These are phyloP conservation scores for Galerina marginata DNA, from an alignment of 768 basidiomycete species.

Conservation along the genomic window DNA sequence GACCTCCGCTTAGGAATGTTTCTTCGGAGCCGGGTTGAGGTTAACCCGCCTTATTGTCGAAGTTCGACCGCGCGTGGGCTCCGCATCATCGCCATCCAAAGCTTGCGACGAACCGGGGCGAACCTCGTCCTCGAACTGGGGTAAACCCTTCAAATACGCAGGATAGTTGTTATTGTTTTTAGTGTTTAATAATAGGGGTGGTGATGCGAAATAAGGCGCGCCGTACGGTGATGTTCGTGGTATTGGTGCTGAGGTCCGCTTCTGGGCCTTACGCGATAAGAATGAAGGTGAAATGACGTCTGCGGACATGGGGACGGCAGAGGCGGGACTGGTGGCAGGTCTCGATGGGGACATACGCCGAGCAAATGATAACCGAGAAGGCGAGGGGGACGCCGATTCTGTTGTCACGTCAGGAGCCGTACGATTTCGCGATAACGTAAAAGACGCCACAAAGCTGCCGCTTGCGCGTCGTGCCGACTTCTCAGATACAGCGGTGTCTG, in stretches of 20 bases:
- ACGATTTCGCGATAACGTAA: conserved; percentile 23
- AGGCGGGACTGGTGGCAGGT: conserved; percentile 17
- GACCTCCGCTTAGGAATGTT: conserved; percentile 36
- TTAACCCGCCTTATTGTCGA: conserved; percentile 25
- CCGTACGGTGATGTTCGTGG: conserved; percentile 49
- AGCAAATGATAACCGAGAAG: conserved; percentile 28
- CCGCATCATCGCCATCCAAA: conserved; percentile 11
- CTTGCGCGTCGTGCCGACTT: conserved; percentile 28
- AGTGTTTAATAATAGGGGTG: conserved; percentile 34
- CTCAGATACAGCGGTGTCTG: conserved; percentile 22
- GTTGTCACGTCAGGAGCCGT: conserved; percentile 22
- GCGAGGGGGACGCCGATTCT: conserved; percentile 20
- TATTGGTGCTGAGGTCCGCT: conserved; percentile 37
- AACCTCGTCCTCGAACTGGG: conserved; percentile 33
- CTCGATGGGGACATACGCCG: conserved; percentile 24
- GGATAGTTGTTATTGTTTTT: conserved; percentile 24
- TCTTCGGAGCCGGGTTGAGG: conserved; percentile 13
- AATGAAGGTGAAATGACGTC: conserved; percentile 28
- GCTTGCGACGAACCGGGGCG: conserved; percentile 12
- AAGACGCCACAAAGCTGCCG: conserved; percentile 23
- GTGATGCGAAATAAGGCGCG: conserved; percentile 50
- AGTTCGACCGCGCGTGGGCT: conserved; percentile 24
- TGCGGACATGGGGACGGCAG: conserved; percentile 13
- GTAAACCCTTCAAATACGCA: conserved; percentile 28
- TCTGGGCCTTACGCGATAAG: conserved; percentile 33